These are phyloP conservation scores for Stachybotrys chartarum DNA, from an alignment of 2,329 filamentous ascomycete genomes.

Conservation along the genomic window DNA sequence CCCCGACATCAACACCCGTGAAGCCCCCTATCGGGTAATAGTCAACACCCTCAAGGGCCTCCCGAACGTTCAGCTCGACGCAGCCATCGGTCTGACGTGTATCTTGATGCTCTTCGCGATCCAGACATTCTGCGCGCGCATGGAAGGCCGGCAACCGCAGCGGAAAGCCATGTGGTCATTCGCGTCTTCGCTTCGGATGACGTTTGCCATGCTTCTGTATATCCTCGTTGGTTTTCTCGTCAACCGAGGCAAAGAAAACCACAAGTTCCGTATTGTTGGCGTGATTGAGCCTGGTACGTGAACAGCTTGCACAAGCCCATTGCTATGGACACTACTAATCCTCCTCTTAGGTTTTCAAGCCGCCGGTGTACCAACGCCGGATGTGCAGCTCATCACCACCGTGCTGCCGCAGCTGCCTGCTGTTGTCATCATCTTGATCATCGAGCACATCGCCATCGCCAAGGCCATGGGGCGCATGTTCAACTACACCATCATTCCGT, in stretches of 20 bases:
- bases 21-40: slow-evolving; percentile 36
- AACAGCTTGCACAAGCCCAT: not conserved
- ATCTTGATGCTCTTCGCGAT: slow-evolving; percentile 60
- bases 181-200: slow-evolving; percentile 65
- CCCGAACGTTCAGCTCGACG: slow-evolving; percentile 49
- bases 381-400: slow-evolving; percentile 44
- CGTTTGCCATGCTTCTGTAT: slow-evolving; percentile 69
- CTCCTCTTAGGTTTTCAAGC: slow-evolving; percentile 49
- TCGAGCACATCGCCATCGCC: slow-evolving; percentile 78
- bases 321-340: not conserved
- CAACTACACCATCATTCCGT: slow-evolving; percentile 72
- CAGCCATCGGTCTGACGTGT: slow-evolving; percentile 64
- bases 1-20: slow-evolving; percentile 33
- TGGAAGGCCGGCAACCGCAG: slow-evolving; percentile 54
- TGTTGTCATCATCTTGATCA: slow-evolving; percentile 68
- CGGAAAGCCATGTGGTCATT: slow-evolving; percentile 64
- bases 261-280: slow-evolving; percentile 57
- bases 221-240: slow-evolving; percentile 65
- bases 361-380: slow-evolving; percentile 52
- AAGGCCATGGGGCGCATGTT: slow-evolving; percentile 76
- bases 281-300: slow-evolving; percentile 52
- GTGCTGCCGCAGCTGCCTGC: slow-evolving; percentile 61
- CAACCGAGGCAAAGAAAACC: slow-evolving; percentile 42
- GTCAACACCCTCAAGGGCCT: slow-evolving; percentile 34
- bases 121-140: slow-evolving; percentile 49